A percentile compares a stretch with the other conserved stretches of the same genome.
Conservation (phyloP, 1,139 yeast genomes). For the Candida pseudoviswanathii region DNA sequence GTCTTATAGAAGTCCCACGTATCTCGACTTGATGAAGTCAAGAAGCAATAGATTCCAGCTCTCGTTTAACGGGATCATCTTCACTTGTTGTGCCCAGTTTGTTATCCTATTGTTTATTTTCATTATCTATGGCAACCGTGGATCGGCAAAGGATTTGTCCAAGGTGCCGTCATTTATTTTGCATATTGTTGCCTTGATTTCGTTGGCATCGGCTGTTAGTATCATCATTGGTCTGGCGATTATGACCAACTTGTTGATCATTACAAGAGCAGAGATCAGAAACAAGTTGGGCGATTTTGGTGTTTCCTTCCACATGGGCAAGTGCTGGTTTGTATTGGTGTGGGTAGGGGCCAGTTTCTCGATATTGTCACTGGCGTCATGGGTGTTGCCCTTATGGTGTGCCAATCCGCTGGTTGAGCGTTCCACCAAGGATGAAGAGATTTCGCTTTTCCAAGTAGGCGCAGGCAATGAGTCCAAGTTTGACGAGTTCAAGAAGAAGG, state of each 20-base stretch:
- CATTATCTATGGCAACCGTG: conserved; percentile 37
- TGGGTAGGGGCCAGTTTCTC: conserved; percentile 37
- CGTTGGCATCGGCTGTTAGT: conserved; percentile 36
- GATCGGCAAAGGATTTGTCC: conserved; percentile 23
- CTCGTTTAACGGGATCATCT: conserved; percentile 22
- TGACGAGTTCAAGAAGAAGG: conserved; percentile 1
- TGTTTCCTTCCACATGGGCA: conserved; percentile 41
- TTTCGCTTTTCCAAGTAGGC: neutral
- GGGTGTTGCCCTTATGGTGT: conserved; percentile 49
- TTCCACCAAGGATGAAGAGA: neutral
- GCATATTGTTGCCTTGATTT: conserved; percentile 33
- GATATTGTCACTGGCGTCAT: conserved; percentile 29
- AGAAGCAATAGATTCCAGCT: conserved; percentile 19
- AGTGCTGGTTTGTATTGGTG: conserved; percentile 41
- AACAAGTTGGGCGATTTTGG: conserved; percentile 47
- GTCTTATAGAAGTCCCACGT: conserved; percentile 18
- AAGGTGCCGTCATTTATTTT: conserved; percentile 29
- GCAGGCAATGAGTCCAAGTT: neutral
- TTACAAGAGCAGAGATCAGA: conserved; percentile 29
- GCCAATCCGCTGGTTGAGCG: conserved; percentile 32
- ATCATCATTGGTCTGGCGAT: conserved; percentile 30
- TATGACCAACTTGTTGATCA: conserved; percentile 26
- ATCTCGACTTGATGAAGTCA: conserved; percentile 19
- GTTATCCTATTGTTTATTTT: conserved; percentile 31
- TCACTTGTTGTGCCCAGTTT: conserved; percentile 27